phyloP scores from a whole-genome alignment of 257 asterid genomes.

The Fraxinus excelsior region DNA sequence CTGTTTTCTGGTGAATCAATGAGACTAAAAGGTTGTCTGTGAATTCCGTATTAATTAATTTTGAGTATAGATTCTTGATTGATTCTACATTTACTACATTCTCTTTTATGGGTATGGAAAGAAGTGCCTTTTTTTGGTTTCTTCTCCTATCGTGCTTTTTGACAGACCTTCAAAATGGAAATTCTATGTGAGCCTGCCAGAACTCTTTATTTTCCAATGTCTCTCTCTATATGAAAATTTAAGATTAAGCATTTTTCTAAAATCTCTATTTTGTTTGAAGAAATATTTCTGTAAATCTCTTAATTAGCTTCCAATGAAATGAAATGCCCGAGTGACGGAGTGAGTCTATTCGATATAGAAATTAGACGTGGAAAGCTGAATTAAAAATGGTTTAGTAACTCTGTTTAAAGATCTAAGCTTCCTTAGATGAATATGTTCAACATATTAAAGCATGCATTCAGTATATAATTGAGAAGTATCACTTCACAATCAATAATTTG shows the following conservation, averaged over 20 bases:
- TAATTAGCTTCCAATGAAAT: background rate
- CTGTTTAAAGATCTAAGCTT: background rate
- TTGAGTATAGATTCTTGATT: background rate
- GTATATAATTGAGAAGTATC: no score
- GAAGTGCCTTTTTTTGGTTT: background rate
- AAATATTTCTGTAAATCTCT: background rate
- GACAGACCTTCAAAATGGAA: background rate
- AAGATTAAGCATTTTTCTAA: background rate
- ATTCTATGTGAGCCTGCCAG: background rate
- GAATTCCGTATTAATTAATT: background rate
- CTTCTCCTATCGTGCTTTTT: background rate
- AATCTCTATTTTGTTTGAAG: background rate
- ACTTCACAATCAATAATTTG: no score
- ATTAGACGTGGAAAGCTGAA: background rate
- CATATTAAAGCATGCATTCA: no score
- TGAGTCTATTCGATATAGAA: background rate
- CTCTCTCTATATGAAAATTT: background rate
- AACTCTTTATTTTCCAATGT: background rate
- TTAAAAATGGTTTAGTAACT: background rate
- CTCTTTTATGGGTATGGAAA: background rate
- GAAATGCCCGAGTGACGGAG: background rate
- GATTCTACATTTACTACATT: slow-evolving; percentile 1
- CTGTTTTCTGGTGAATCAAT: no score
- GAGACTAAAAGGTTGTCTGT: no score
- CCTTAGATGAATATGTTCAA: no score